Evolutionary conservation across 306 rosid genomes (phyloP), one percentile per base, ranked within the genome.

Genomic region (Herpetospermum pedunculosum): DNA sequence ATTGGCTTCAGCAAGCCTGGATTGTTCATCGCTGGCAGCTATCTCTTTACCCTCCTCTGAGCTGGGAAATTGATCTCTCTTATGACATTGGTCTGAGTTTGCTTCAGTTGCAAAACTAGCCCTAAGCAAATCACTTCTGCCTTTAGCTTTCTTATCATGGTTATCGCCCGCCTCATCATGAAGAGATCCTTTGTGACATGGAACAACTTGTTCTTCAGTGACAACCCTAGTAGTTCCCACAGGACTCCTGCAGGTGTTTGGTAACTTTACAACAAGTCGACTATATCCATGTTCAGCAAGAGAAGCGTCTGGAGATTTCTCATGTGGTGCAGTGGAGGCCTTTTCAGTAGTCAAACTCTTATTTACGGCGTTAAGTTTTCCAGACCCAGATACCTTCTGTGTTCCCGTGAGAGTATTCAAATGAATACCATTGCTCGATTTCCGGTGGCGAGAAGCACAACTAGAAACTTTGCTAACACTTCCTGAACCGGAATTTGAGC

Each of bases 401-500:
- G 59, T 81, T 74, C 83, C 91, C 16, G 91, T 74, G 50, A 77
- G 65, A 58, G 72, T 14, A 41, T 85, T 78, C 35, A 84, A 87
- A 26, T 83, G 81, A 78, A 81, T 60, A n/a, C 90, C 91, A 80
- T 86, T 89, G 65, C 76, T 53, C 13, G 88, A 80, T 75, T 89
- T 92, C 25, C 89, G 88, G 32, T 80, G 91, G 29, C 88, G 87
- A 75, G 97, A 87, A 81, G 85, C 86, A 76, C 88, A 71, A 23
- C 87, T 78, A 30, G 96, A 89, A 65, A 84, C 47, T 80, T 86
- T 92, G 75, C 82, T 84, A 13, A 35, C 88, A 73, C 88, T 85
- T 53, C 76, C 65, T 47, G 96, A 90, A 82, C 82, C 87, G 29
- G 91, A 83, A 73, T 87, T 84, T 50, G 98, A 90, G 87, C 90